A percentile compares a stretch with the other conserved stretches of the same genome.
phyloP scores from a whole-genome alignment of 78 protist genomes.

The Mastigamoeba balamuthi region DNA sequence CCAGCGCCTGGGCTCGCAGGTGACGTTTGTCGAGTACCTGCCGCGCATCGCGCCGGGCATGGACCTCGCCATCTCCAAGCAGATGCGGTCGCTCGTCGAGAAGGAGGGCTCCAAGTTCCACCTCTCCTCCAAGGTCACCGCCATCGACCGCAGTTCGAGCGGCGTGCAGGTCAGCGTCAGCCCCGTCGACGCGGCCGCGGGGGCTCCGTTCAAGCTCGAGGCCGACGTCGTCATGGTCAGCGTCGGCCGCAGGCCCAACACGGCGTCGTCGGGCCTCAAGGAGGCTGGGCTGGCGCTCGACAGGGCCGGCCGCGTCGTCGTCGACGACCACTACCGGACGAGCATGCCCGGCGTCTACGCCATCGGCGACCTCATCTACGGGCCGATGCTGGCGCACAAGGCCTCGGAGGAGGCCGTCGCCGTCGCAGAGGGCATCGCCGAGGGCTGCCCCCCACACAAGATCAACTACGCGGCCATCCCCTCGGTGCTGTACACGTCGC shows the following conservation, averaged over 20 bases:
- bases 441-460: constrained; percentile 56
- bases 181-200: constrained; percentile 58
- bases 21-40: constrained; percentile 81
- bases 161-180: constrained; percentile 43
- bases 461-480: constrained; percentile 98
- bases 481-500: constrained; percentile 96
- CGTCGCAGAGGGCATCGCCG: constrained; percentile 61
- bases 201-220: constrained; percentile 18
- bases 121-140: constrained; percentile 71
- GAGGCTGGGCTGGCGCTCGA: constrained; percentile 63
- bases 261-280: constrained; percentile 81
- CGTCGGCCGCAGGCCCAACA: constrained; percentile 91
- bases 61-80: constrained; percentile 58
- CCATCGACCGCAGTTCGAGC: constrained; percentile 2
- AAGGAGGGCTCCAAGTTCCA: constrained; percentile 84
- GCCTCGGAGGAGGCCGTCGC: constrained; percentile 94
- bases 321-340: constrained; percentile 66
- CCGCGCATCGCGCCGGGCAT: constrained; percentile 76
- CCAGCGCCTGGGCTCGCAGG: constrained; percentile 95
- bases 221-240: constrained; percentile 84
- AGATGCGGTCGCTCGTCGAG: constrained; percentile 55
- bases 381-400: constrained; percentile 99
- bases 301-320: constrained; percentile 67
- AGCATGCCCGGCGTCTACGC: constrained; percentile 85
- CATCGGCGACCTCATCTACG: constrained; percentile 95